Conservation (phyloP, 1,284 basidiomycete genomes). For the Ganoderma sp. region DNA sequence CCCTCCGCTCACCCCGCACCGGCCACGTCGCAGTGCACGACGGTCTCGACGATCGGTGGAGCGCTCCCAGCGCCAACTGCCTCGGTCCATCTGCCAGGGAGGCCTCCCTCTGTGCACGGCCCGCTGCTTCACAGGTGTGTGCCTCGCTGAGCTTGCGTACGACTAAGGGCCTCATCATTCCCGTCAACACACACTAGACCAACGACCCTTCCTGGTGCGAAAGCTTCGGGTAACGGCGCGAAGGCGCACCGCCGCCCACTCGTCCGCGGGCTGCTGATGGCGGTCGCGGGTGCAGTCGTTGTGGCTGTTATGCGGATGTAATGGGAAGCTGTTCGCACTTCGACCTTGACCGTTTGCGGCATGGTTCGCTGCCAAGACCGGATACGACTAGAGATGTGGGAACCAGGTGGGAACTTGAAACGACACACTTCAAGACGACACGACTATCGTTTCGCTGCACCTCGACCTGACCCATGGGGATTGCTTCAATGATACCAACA, state of each 20-base stretch:
- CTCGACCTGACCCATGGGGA: too few species aligned
- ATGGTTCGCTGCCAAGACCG: too few species aligned
- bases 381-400: too few species aligned
- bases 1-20: constrained; percentile 65
- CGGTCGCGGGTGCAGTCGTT: neutral
- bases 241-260: neutral
- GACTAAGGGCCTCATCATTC: neutral
- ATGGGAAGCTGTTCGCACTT: neutral
- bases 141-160: neutral
- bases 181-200: neutral
- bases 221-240: neutral
- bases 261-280: neutral
- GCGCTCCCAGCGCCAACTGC: constrained; percentile 29
- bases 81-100: neutral
- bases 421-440: too few species aligned
- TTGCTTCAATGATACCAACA: too few species aligned
- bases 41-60: constrained; percentile 50
- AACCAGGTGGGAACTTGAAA: too few species aligned
- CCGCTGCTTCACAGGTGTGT: neutral
- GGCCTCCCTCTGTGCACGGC: neutral
- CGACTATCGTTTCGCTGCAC: too few species aligned
- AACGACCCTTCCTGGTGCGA: neutral
- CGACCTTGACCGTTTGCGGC: too few species aligned
- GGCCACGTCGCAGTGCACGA: constrained; percentile 58
- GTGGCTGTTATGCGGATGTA: neutral